Evolutionary conservation across 306 rosid species (phyloP), one percentile per base, ranked within the genome.

Genomic region (Prunus fruticosa): DNA sequence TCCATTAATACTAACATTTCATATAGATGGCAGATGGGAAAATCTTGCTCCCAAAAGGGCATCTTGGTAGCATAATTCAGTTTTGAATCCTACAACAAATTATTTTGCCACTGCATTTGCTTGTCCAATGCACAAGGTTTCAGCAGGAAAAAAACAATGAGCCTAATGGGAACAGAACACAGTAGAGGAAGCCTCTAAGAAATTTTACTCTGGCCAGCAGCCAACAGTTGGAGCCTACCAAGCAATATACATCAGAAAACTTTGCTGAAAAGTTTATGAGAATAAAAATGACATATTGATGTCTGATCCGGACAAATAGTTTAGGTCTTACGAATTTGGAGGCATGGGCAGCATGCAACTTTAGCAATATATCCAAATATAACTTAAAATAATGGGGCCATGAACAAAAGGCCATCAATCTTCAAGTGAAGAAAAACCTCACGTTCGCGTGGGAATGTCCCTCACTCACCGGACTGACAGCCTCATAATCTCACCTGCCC

Each of bases 401-500:
- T 56, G 38, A 28, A 60, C 30, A 41, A 28, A 4, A 64, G 51
- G 19, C 19, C 67, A 69, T 38, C 63, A 52, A 38, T 51, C 47
- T 19, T 51, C 1, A 15, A 69, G 38, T 50, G 58, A 69, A 28
- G 32, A 50, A 46, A 61, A 79, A 80, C 38, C 49, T 20, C 65
- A 64, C 60, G 43, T 51, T 65, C 76, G 73, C 91, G 81, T 87
- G 88, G 83, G 77, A 85, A 52, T 88, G 93, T 86, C 84, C 74
- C 87, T 57, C 68, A 47, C 80, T 84, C 23, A 80, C 84, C 82
- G 72, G 87, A 87, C 93, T 85, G 81, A 47, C 74, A 67, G 64
- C 50, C 76, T 75, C 72, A 65, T 45, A 43, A 51, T 77, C 86
- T 84, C 87, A 91, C 81, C 91, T 85, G 88, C 91, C 82, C 79